Conservation (phyloP, 2,329 filamentous ascomycete species). For the Trichoderma simmonsii region DNA sequence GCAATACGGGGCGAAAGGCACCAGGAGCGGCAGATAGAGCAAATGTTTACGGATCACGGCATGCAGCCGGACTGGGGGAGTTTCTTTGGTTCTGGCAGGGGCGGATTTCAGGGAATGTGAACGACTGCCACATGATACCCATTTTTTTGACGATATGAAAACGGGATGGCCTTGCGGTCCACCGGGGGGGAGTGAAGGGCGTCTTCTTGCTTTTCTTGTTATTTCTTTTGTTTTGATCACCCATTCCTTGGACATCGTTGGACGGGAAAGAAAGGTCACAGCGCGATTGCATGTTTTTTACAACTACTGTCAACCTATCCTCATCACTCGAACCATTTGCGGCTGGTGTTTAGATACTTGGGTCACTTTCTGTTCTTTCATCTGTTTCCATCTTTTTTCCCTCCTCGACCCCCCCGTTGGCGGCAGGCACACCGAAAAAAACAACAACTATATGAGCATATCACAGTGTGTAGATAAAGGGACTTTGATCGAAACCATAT, state of each 20-base stretch:
- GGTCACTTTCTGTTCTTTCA: neutral
- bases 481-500: neutral
- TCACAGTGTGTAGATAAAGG: neutral
- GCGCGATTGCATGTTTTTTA: neutral
- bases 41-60: slow-evolving; percentile 48
- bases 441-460: neutral
- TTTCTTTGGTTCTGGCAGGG: slow-evolving; percentile 44
- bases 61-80: slow-evolving; percentile 47
- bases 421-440: neutral
- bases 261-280: neutral
- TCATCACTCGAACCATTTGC: slow-evolving; percentile 9
- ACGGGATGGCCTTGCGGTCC: slow-evolving; percentile 10
- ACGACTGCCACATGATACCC: slow-evolving; percentile 39
- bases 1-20: slow-evolving; percentile 26
- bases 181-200: neutral
- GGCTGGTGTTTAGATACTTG: slow-evolving; percentile 15
- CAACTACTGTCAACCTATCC: neutral
- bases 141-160: slow-evolving; percentile 31
- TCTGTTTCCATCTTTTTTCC: neutral
- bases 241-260: slow-evolving; percentile 9
- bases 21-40: slow-evolving; percentile 44
- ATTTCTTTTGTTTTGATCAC: neutral
- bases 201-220: neutral
- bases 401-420: neutral
- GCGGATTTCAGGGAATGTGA: slow-evolving; percentile 44